A percentile compares a stretch with the other conserved stretches of the same genome.
Conservation (phyloP, 108 stramenopile genomes). For the Pseudonitzschia multistriata region DNA sequence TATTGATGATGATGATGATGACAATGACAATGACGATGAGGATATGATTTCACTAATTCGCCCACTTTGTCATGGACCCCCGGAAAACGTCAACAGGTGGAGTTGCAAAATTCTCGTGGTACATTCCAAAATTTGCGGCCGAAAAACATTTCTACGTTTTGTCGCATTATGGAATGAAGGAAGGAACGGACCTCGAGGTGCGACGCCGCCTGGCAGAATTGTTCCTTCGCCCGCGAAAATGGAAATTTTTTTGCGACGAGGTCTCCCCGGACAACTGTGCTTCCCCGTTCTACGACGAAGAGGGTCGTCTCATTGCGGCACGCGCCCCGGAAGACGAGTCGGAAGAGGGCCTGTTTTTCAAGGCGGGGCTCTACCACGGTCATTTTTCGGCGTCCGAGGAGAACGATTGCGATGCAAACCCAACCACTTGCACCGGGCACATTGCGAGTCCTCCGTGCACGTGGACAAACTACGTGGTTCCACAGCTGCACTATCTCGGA, state of each 20-base stretch:
- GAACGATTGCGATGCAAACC: conserved; percentile 29
- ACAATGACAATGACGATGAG: no score
- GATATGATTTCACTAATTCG: no score
- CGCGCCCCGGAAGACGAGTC: conserved; percentile 23
- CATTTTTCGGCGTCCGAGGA: conserved; percentile 37
- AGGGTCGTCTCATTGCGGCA: conserved; percentile 12
- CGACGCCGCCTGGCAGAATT: conserved; percentile 28
- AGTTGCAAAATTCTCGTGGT: conserved; percentile 34
- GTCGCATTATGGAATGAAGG: conserved; percentile 35
- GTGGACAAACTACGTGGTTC: conserved; percentile 12
- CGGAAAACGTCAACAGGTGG: conserved; percentile 13
- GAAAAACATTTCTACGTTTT: conserved; percentile 30
- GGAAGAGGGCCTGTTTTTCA: conserved; percentile 24
- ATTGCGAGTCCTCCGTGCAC: conserved; percentile 12
- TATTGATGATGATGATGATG: background rate
- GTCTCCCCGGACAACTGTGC: conserved; percentile 32
- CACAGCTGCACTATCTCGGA: conserved; percentile 16
- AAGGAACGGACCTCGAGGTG: conserved; percentile 10
- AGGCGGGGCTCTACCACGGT: conserved; percentile 18
- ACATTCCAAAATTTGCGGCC: conserved; percentile 30
- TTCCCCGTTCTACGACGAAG: conserved; percentile 15
- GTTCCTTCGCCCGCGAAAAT: conserved; percentile 42
- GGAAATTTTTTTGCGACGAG: conserved; percentile 39
- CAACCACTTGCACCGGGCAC: conserved; percentile 30
- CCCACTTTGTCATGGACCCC: no score